These are phyloP conservation scores for Syzygium grande DNA, from an alignment of 345 rosid species.

Conservation along the genomic window DNA sequence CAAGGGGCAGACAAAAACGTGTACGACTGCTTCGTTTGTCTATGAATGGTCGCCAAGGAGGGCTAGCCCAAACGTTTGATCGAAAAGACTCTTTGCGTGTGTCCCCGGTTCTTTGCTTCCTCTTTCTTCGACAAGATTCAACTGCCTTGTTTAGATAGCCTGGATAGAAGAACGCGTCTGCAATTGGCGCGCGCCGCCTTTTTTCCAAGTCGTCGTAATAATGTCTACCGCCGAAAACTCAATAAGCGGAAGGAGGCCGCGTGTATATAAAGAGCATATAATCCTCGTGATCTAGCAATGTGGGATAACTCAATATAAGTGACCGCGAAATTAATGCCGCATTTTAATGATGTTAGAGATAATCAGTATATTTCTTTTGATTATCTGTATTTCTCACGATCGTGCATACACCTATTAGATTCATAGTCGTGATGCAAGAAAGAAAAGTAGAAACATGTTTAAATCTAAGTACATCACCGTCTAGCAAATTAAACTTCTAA, in stretches of 20 bases:
- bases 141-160: background rate
- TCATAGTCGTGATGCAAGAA: background rate
- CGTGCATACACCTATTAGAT: background rate
- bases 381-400: background rate
- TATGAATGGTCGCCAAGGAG: background rate
- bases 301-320: background rate
- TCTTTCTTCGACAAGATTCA: background rate
- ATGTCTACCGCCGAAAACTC: background rate
- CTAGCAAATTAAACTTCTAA: background rate
- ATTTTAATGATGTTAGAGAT: background rate
- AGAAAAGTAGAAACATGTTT: background rate
- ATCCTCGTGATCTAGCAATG: rapidly evolving
- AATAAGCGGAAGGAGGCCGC: rapidly evolving
- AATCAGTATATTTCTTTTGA: rapidly evolving
- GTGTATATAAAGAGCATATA: rapidly evolving
- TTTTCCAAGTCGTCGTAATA: rapidly evolving
- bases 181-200: no score
- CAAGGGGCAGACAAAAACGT: background rate
- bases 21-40: background rate
- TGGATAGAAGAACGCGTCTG: no score
- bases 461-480: background rate
- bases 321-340: background rate
- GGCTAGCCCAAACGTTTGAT: background rate
- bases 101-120: background rate
- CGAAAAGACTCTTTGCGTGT: background rate